Evolutionary conservation across 2,329 filamentous ascomycete species (phyloP), one percentile per base, ranked within the genome.

Genomic region (Trichoderma aggressivum): DNA sequence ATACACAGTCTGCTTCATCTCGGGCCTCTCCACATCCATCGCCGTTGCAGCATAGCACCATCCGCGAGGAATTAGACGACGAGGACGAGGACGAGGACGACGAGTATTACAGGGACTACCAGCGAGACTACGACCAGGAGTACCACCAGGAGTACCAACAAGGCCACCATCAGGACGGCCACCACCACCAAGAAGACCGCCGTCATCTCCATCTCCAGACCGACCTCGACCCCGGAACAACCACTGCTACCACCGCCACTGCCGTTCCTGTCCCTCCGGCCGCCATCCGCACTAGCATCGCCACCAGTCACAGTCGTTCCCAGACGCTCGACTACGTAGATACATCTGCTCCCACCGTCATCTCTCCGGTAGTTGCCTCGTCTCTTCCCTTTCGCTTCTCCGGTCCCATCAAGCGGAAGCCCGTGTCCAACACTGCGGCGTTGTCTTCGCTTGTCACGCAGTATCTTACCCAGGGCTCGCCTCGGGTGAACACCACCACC

Each of bases 321-420:
- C 76, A 76, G 70, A 77, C 76, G 59, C 68, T 75, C 58, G 71
- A 77, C 60, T 53, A 63, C 71, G 71, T 56, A 56, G 62, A 65
- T 63, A 30, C 71, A 7, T 60, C 76, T 72, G 71, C 70, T 67
- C 73, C 60, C 60, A 73, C 70, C 71, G 70, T 73, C 71, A 56
- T 70, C 56, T 69, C 65, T 58, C 59, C 67, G 21, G 74, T 68
- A 66, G 71, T 65, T 55, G 62, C 70, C 59, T 58, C 59, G 24
- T 60, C 68, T 28, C 67, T 67, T 70, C 77, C 73, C 68, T 73
- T 72, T 71, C 71, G 73, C 72, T 70, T 75, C 70, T 73, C 71
- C 32, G 76, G 75, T 55, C 78, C 81, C 73, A 86, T 90, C 80
- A 86, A 86, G 77, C 85, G 89, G 73, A 90, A 91, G 81, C 89